Evolutionary conservation across 371 early-diverging fungal genomes (phyloP).

Genomic region (Mortierella sp.): DNA sequence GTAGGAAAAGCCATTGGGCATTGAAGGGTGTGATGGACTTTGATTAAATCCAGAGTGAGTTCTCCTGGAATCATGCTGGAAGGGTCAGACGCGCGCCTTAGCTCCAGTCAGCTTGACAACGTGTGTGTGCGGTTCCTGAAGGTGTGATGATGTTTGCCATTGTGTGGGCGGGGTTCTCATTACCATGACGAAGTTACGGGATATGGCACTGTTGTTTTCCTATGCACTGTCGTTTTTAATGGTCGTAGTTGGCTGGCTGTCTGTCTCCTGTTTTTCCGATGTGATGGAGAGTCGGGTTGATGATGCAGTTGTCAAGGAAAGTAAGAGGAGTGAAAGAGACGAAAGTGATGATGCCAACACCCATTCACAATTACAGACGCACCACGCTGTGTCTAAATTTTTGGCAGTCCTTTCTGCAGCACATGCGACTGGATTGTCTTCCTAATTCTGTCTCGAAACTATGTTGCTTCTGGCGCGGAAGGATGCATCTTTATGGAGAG

Average conservation of each 20-base stretch:
- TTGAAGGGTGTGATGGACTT: too few species aligned
- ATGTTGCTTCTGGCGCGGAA: too few species aligned
- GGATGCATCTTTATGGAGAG: too few species aligned
- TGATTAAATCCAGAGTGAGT: too few species aligned
- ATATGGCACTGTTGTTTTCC: background rate
- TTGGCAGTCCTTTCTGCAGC: background rate
- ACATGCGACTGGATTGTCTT: background rate
- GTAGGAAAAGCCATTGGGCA: background rate
- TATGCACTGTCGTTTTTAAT: background rate
- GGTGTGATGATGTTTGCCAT: background rate
- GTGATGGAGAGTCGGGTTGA: background rate
- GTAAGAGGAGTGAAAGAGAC: background rate
- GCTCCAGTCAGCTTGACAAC: background rate
- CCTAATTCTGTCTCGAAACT: background rate
- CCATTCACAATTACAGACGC: too few species aligned
- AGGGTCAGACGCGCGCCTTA: background rate
- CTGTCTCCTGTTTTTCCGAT: background rate
- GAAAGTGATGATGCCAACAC: slow-evolving; percentile 7
- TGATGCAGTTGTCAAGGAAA: background rate
- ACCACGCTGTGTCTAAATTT: too few species aligned
- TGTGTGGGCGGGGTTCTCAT: background rate
- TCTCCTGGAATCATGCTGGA: background rate
- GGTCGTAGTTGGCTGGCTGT: background rate
- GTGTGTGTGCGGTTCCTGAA: background rate
- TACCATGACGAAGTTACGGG: slow-evolving; percentile 7